Base-by-base conservation (phyloP, 768 basidiomycete species). In the Kwoniella heveanensis region DNA sequence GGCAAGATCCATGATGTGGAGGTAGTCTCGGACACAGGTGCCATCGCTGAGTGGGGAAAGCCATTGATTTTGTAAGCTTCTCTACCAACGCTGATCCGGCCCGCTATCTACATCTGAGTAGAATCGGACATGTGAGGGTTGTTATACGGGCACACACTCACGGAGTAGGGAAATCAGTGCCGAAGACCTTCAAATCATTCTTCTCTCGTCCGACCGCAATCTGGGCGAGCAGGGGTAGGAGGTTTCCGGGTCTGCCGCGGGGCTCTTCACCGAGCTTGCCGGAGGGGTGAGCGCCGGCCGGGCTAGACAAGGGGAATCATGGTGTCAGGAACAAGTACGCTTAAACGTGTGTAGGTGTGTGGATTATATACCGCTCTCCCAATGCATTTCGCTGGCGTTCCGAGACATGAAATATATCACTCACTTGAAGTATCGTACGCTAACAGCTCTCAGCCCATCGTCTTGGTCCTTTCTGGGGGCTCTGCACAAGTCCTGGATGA, bases 271-370 rank as follows among this genome's bases (percentile, higher is more conserved):
- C 96, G 57, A 99, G 94, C 64, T 83, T 80, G 46, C 96, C 96
- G 22, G 93, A 96, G 1, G 93, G 91, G 80, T 98, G 95, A 0
- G 95, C 94, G n/a, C 96, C 96, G 37, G 92, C 96, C 67, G 96
- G 96, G 80, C 92, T 95, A 71, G 29, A 22, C 0, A 51, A 12
- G 49, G 39, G 19, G 39, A 44, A 44, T 3, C 13, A 32, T 13
- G n/a, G 13, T 32, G 32, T 32, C 32, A 32, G 39, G 32, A 13
- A 13, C 32, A 36, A 36, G 32, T 36, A 6, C 6, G 32, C 32
- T 7, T 6, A 13, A 36, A 6, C 32, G 32, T 36, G n/a, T n/a
- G n/a, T n/a, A n/a, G n/a, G n/a, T n/a, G n/a, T n/a, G n/a, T n/a
- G n/a, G n/a, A n/a, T n/a, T n/a, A n/a, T n/a, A n/a, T n/a, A n/a